Base-by-base conservation (phyloP, 176 grass and related monocot species). In the Lolium rigidum region DNA sequence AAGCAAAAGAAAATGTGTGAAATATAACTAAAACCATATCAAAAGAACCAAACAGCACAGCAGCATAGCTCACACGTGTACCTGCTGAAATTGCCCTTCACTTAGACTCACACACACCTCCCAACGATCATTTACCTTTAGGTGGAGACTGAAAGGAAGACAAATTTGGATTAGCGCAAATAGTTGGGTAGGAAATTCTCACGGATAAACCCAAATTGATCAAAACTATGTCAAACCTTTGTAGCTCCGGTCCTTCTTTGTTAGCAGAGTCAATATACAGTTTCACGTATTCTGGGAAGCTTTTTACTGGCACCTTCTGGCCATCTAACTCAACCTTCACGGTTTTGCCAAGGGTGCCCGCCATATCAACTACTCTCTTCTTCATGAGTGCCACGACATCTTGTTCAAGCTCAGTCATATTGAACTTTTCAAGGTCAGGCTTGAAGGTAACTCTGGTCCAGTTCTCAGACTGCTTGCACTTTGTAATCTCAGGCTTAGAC, bases 11-110 rank as follows among this genome's bases (percentile, higher is more conserved):
- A 38, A 16, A 20, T 17, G 10, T 47, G 59, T 69, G 60, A 39
- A 13, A 61, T 31, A 28, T 47, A 83, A 80, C 31, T 35, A 35
- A 35, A 35, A 35, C 31, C 31, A 35, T 35, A 35, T 35, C 31
- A 35, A 35, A 35, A 35, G 2, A 35, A 35, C 31, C 31, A 35
- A 35, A 35, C 31, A 35, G 1, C 31, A 35, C 31, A 35, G 31
- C 0, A 35, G 31, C 31, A 35, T 35, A 74, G 47, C 22, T 24
- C 1, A 58, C 6, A 55, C 4, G 21, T 56, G 21, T 56, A 95
- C 96, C 93, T 98, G 96, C 79, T 95, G 96, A 81, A 98, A 98
- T 65, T 98, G 96, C 26, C 96, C 96, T 84, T 98, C 96, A 67
- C 93, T 98, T 80, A 63, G 79, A 84, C 58, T 78, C 35, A 95